phyloP scores from a whole-genome alignment of 495 filamentous ascomycete species.

The Hyaloscypha finlandica region DNA sequence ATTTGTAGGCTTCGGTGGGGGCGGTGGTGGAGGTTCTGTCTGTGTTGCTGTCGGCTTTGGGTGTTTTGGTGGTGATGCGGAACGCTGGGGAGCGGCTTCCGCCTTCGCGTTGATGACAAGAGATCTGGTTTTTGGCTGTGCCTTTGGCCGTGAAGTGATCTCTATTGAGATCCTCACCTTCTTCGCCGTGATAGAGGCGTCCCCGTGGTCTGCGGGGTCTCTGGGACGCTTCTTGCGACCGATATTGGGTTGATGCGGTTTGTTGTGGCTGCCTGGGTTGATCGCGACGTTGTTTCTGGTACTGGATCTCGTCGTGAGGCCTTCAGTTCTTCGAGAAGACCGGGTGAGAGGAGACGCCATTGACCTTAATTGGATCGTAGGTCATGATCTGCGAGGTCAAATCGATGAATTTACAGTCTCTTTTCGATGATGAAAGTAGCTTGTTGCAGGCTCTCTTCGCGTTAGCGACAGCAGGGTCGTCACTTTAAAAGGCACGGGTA shows the following conservation, averaged over 20 bases:
- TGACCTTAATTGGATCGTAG: slow-evolving; percentile 30
- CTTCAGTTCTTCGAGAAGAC: slow-evolving; percentile 41
- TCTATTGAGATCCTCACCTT: slow-evolving; percentile 30
- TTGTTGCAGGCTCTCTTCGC: slow-evolving; percentile 1
- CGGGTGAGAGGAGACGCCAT: slow-evolving; percentile 38
- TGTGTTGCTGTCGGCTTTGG: slow-evolving; percentile 10
- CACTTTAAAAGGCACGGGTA: slow-evolving; percentile 5
- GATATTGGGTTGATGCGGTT: slow-evolving; percentile 34
- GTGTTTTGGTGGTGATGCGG: slow-evolving; percentile 17
- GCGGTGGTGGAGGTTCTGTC: slow-evolving; percentile 12
- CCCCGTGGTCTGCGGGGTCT: slow-evolving; percentile 20
- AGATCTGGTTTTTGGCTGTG: slow-evolving; percentile 27
- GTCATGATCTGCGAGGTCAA: slow-evolving; percentile 33
- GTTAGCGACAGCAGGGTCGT: slow-evolving; percentile 13
- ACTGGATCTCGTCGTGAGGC: slow-evolving; percentile 33
- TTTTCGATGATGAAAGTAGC: slow-evolving; percentile 10
- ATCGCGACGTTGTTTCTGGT: slow-evolving; percentile 33
- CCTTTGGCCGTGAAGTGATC: slow-evolving; percentile 36
- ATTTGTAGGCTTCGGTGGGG: slow-evolving; percentile 27
- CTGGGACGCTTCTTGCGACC: slow-evolving; percentile 35
- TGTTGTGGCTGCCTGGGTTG: slow-evolving; percentile 28
- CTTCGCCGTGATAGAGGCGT: slow-evolving; percentile 18
- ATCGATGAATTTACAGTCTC: slow-evolving; percentile 15
- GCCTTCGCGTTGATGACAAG: slow-evolving; percentile 32
- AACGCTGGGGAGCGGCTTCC: slow-evolving; percentile 24